Evolutionary conservation across 495 filamentous ascomycete species (phyloP), one percentile per base, ranked within the genome.

Genomic region (Penicillium psychrofluorescens): DNA sequence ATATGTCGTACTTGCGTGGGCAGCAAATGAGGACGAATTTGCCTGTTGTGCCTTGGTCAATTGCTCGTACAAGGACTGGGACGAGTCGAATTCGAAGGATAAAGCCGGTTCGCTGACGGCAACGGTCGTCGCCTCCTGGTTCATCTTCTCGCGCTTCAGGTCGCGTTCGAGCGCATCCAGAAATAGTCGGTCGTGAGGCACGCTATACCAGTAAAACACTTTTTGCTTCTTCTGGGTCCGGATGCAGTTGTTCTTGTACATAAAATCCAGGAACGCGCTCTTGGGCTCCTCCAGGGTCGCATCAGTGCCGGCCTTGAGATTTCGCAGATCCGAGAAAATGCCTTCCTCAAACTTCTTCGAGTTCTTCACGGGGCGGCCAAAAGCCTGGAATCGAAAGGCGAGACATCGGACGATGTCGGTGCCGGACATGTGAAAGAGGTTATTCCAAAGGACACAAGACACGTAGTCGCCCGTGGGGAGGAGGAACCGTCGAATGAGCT

Each of bases 231-330:
- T 98, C 67, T 98, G 92, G 22, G 92, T 98, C 51, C 92, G 80
- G 55, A 98, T 98, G 78, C 92, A 98, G 68, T 98, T 98, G 76
- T 98, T 97, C 78, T 98, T 98, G 76, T 97, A 98, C 39, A 98
- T 76, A 68, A 97, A 98, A 63, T 98, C 92, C 40, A 98, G 78
- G 70, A 98, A 98, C 2, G 87, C 80, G 71, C 91, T 96, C 76
- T 98, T 98, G 31, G 92, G 92, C 67, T 98, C 92, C 69, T 98
- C 92, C 32, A 98, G 83, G 16, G 91, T 95, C n/a, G 92, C 92
- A 76, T 98, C 92, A 58, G 90, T 96, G 40, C 92, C 92, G 44
- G 92, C 90, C 68, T 98, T 98, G 48, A 98, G 76, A 60, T 98
- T 98, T 62, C 92, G 88, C 64, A 98, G 74, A 62, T 98, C 92